Conservation (phyloP, 208 protist genomes). For the Leishmania gerbilli region DNA sequence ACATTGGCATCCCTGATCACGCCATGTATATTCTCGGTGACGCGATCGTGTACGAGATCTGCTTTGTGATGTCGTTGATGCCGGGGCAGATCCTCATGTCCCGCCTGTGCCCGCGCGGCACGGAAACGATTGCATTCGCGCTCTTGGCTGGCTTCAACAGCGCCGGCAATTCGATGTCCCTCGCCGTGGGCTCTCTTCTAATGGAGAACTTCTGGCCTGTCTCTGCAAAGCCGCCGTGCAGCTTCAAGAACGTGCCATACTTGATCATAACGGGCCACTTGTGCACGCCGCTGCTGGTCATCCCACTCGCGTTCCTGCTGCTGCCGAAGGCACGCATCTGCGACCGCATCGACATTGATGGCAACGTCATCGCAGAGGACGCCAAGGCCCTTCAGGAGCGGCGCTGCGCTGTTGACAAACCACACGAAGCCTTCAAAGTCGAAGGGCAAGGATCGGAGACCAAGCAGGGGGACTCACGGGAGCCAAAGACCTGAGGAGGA, state of each 20-base stretch:
- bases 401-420: neutral
- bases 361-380: slow-evolving; percentile 39
- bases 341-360: slow-evolving; percentile 47
- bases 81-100: slow-evolving; percentile 58
- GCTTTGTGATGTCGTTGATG: slow-evolving; percentile 58
- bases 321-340: slow-evolving; percentile 58
- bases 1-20: slow-evolving; percentile 47
- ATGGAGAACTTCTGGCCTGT: slow-evolving; percentile 57
- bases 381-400: slow-evolving; percentile 2
- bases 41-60: slow-evolving; percentile 53
- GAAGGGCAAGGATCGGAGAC: neutral
- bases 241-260: slow-evolving; percentile 65
- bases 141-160: slow-evolving; percentile 56
- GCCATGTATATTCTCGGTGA: slow-evolving; percentile 63
- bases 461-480: neutral
- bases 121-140: slow-evolving; percentile 60
- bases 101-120: slow-evolving; percentile 56
- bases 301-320: slow-evolving; percentile 66
- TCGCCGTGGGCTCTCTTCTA: slow-evolving; percentile 46
- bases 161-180: slow-evolving; percentile 46
- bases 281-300: slow-evolving; percentile 49
- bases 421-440: neutral
- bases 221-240: slow-evolving; percentile 38
- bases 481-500: neutral
- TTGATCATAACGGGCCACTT: slow-evolving; percentile 72